phyloP scores from a whole-genome alignment of 257 asterid genomes.

The Agastache rugosa region DNA sequence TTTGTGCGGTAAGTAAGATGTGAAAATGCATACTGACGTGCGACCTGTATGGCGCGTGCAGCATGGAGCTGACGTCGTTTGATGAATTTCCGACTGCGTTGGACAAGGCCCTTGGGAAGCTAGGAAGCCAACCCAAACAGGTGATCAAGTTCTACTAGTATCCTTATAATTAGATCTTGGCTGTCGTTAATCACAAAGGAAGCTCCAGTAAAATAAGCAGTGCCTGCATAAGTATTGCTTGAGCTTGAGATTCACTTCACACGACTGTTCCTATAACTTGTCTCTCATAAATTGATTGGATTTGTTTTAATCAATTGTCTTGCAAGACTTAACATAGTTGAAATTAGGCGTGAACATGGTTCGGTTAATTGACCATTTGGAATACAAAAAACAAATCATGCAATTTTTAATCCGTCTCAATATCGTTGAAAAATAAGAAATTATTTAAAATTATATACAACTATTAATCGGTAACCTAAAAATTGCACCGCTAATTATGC shows the following conservation, averaged over 20 bases:
- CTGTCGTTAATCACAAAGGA: background rate
- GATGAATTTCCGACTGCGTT: slow-evolving; percentile 65
- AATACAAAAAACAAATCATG: too few relatives aligned
- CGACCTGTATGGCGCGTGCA: slow-evolving; percentile 40
- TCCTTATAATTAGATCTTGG: too few relatives aligned
- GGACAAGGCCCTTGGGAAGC: slow-evolving; percentile 89
- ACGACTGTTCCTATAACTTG: background rate
- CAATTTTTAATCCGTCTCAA: too few relatives aligned
- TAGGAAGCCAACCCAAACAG: slow-evolving; percentile 92
- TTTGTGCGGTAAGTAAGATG: background rate
- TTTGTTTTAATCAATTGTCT: background rate
- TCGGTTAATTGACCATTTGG: too few relatives aligned
- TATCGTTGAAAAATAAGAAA: too few relatives aligned
- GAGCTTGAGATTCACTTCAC: too few relatives aligned
- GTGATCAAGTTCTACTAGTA: slow-evolving; percentile 63
- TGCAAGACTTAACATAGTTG: too few relatives aligned
- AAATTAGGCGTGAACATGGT: too few relatives aligned
- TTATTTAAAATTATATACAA: too few relatives aligned
- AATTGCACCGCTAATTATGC: too few relatives aligned
- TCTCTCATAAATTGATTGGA: background rate
- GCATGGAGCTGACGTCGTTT: slow-evolving; percentile 85
- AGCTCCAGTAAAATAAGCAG: background rate
- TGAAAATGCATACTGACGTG: background rate
- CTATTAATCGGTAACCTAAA: too few relatives aligned
- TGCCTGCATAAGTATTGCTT: too few relatives aligned